These are phyloP conservation scores for Serendipita vermifera DNA, from an alignment of 768 basidiomycete genomes.

Conservation along the genomic window DNA sequence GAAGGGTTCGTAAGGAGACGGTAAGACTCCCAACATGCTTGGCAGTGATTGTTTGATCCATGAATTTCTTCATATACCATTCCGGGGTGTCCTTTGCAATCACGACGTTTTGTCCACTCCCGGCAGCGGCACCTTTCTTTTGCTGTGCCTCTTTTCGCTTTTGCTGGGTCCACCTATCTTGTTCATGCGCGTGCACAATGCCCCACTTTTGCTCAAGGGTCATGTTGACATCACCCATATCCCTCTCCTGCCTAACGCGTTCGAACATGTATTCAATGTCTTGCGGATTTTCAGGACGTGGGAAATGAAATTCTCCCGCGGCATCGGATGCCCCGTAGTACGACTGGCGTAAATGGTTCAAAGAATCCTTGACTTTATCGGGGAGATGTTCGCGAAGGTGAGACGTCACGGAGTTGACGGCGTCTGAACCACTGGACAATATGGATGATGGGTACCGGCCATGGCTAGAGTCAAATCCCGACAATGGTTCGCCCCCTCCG, in stretches of 20 bases:
- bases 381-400: not conserved
- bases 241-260: slow-evolving; percentile 57
- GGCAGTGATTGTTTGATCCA: slow-evolving; percentile 71
- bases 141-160: slow-evolving; percentile 49
- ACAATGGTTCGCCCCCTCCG: not conserved
- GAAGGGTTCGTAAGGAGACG: slow-evolving; percentile 67
- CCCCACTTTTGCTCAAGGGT: slow-evolving; percentile 82
- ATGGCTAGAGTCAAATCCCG: not conserved
- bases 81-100: slow-evolving; percentile 61
- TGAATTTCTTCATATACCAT: slow-evolving; percentile 85
- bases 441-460: not conserved
- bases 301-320: slow-evolving; percentile 52
- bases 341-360: not conserved
- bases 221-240: slow-evolving; percentile 45
- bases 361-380: not conserved
- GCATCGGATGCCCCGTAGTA: not conserved
- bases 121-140: slow-evolving; percentile 41
- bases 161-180: slow-evolving; percentile 64
- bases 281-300: slow-evolving; percentile 59
- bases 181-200: slow-evolving; percentile 73
- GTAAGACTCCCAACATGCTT: slow-evolving; percentile 66
- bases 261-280: slow-evolving; percentile 75
- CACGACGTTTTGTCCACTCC: slow-evolving; percentile 31
- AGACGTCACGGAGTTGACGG: not conserved
- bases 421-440: slow-evolving; percentile 1